These are phyloP conservation scores for Paraphaeosphaeria minitans DNA, from an alignment of 2,329 filamentous ascomycete species.

Conservation along the genomic window DNA sequence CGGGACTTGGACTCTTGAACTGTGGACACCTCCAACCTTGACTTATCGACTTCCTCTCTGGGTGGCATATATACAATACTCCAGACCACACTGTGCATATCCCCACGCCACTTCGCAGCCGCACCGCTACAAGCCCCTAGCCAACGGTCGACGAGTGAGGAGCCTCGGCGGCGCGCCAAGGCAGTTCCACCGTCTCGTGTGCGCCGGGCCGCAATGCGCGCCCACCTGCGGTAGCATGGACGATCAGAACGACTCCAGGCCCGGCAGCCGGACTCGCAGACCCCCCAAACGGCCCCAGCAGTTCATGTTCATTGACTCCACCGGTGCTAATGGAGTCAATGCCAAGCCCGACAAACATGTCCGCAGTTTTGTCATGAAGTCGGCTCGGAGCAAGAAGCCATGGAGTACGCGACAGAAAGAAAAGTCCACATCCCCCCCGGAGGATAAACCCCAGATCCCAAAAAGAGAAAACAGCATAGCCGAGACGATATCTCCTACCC, in stretches of 20 bases:
- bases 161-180: constrained; percentile 10
- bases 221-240: constrained; percentile 6
- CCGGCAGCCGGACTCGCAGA: constrained; percentile 10
- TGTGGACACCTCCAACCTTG: constrained; percentile 3
- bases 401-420: constrained; percentile 42
- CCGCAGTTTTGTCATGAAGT: constrained; percentile 46
- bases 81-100: background rate
- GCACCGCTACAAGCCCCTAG: constrained; percentile 2
- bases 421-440: constrained; percentile 14
- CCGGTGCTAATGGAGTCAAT: constrained; percentile 29
- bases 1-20: background rate
- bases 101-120: constrained; percentile 6
- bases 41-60: constrained; percentile 21
- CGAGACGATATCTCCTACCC: constrained; percentile 8
- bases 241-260: constrained; percentile 12
- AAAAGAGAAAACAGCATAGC: constrained; percentile 1
- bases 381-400: constrained; percentile 35
- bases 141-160: background rate
- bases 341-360: constrained; percentile 40
- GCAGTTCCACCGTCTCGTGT: constrained; percentile 4
- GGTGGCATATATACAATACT: constrained; percentile 10
- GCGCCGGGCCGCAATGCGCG: constrained; percentile 14
- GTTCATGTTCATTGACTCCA: constrained; percentile 46
- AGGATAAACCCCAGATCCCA: background rate
- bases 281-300: constrained; percentile 24